A percentile compares a stretch with the other conserved stretches of the same genome.
Evolutionary conservation across 768 basidiomycete species (phyloP).

Genomic region (Gymnopilus junonius): DNA sequence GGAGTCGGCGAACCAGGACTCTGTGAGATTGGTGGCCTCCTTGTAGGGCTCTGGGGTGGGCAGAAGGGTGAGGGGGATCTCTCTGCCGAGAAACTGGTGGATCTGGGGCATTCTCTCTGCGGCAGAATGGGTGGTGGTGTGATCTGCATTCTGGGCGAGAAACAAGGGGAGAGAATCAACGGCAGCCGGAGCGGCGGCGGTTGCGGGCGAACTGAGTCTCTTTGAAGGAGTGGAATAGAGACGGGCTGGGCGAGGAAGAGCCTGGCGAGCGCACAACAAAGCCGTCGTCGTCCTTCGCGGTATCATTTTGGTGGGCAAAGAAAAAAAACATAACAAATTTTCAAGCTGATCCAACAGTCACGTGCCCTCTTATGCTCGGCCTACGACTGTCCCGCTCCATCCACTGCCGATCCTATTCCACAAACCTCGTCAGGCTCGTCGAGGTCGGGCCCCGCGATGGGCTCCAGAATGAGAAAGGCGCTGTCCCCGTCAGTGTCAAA

Average conservation of each 20-base stretch:
- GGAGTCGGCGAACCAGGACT: conserved; percentile 67
- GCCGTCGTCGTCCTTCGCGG: conserved; percentile 35
- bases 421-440: conserved; percentile 63
- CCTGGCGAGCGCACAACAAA: conserved; percentile 66
- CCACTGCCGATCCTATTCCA: background rate
- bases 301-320: background rate
- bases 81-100: conserved; percentile 10
- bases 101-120: conserved; percentile 4
- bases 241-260: conserved; percentile 70
- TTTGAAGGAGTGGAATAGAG: conserved; percentile 72
- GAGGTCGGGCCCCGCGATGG: conserved; percentile 94
- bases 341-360: too few species aligned
- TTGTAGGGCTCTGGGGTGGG: conserved; percentile 66
- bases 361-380: background rate
- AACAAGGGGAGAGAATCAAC: conserved; percentile 46
- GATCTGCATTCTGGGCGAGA: conserved; percentile 25
- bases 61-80: conserved; percentile 54
- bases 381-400: background rate
- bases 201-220: conserved; percentile 55
- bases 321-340: background rate
- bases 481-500: conserved; percentile 68
- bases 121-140: background rate
- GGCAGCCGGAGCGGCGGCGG: conserved; percentile 40
- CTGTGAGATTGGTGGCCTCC: conserved; percentile 38
- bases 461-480: conserved; percentile 82